These are phyloP conservation scores for Aureobasidium zeae DNA, from an alignment of 2,329 filamentous ascomycete genomes.

Conservation along the genomic window DNA sequence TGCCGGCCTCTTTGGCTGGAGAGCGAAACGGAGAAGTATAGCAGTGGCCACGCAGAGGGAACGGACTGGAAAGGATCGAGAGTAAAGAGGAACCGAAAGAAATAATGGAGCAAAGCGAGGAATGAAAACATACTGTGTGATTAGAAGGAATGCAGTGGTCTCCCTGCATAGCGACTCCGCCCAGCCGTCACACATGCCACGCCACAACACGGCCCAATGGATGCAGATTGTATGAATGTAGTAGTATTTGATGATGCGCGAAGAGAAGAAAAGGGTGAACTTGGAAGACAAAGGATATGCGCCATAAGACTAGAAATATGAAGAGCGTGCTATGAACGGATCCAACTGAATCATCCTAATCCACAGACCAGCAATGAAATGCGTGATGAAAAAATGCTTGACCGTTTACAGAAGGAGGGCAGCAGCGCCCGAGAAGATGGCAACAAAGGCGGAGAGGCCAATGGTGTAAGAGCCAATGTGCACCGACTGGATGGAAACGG, in stretches of 20 bases:
- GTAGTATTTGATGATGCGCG: background rate
- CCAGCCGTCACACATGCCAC: slow-evolving; percentile 7
- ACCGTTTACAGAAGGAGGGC: slow-evolving; percentile 45
- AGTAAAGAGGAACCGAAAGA: too few relatives aligned
- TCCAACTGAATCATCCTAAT: slow-evolving; percentile 11
- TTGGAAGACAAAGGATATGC: background rate
- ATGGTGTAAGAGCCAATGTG: slow-evolving; percentile 40
- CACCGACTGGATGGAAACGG: slow-evolving; percentile 37
- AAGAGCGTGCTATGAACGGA: slow-evolving; percentile 7
- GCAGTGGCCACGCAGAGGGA: background rate
- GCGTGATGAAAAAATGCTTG: slow-evolving; percentile 2
- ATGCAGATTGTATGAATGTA: background rate
- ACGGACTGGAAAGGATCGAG: slow-evolving; percentile 6
- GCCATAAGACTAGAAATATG: slow-evolving; percentile 11
- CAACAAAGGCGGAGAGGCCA: slow-evolving; percentile 41
- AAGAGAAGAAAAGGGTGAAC: background rate
- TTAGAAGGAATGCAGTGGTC: slow-evolving; percentile 5
- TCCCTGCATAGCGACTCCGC: slow-evolving; percentile 3
- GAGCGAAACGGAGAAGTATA: background rate
- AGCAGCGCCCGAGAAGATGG: slow-evolving; percentile 43
- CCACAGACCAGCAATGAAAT: slow-evolving; percentile 10
- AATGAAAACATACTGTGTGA: slow-evolving; percentile 15
- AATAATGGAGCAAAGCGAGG: slow-evolving; percentile 8
- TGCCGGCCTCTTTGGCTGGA: slow-evolving; percentile 4
- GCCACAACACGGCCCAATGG: too few relatives aligned